Base-by-base conservation (phyloP, 371 early-diverging fungal genomes). In the Syncephalastrum racemosum region DNA sequence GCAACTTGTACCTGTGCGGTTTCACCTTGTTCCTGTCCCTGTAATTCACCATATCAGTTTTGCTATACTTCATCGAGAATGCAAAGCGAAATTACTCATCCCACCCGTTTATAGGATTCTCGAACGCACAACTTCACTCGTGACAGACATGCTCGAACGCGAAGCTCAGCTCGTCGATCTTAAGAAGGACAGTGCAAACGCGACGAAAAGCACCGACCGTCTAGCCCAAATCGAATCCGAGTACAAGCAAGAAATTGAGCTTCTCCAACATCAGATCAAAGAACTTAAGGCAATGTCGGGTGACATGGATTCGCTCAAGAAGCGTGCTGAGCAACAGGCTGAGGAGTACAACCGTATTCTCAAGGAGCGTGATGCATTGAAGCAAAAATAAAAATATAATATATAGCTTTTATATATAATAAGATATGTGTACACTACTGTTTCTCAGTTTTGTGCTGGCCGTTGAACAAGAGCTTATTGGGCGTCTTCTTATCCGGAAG, bases 1-100 rank as follows among this genome's bases (percentile, higher is more conserved):
- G 96, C 67, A 95, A 95, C 75, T 79, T 94, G 73, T 87, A 95
- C 56, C 70, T 95, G 63, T 90, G 90, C 18, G 95, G 94, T 5
- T 91, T 91, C 60, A 93, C 94, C 3, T 69, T 95, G 53, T 92
- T 94, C 60, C 72, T 95, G 51, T 92, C 93, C 1, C 71, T 94
- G 81, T 83, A 78, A 67, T 66, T 36, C n/a, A 20, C 19, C 46
- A 12, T 15, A 45, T 19, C 22, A 2, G 41, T 41, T 15, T 45
- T 44, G 41, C 18, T 20, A 16, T 5, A 13, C 23, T 48, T 19
- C n/a, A 48, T 18, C 18, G 25, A 4, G 18, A n/a, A 48, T 18
- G 24, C 25, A 49, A 22, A 10, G 49, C 23, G 6, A 1, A 24
- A 24, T 19, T 3, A 24, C 24, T 4, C 20, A 49, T 49, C 22